Evolutionary conservation across 306 rosid genomes (phyloP).

Genomic region (Albizia julibrissin): DNA sequence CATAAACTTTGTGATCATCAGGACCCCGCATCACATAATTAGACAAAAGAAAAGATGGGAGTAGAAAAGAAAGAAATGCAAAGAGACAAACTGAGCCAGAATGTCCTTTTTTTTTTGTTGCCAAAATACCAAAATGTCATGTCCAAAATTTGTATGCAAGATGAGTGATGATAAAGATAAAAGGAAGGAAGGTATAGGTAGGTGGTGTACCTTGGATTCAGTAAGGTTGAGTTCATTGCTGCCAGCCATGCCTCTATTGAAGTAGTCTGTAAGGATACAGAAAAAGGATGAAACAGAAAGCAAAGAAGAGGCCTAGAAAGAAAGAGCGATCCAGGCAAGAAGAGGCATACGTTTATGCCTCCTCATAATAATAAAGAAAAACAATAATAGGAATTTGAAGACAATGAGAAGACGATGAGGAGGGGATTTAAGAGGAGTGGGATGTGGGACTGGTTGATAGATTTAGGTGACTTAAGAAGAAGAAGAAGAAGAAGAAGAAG

Average conservation of each 20-base stretch:
- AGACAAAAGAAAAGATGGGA: background rate
- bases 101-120: background rate
- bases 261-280: background rate
- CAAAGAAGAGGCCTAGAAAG: slow-evolving; percentile 35
- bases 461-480: slow-evolving; percentile 36
- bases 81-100: slow-evolving; percentile 21
- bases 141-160: background rate
- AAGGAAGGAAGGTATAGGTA: slow-evolving; percentile 9
- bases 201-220: slow-evolving; percentile 69
- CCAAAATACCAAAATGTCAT: slow-evolving; percentile 6
- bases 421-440: background rate
- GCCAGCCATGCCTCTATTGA: slow-evolving; percentile 54
- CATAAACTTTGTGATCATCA: slow-evolving; percentile 22
- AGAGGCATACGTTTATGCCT: slow-evolving; percentile 23
- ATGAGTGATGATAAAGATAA: background rate
- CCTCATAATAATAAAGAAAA: slow-evolving; percentile 29
- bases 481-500: slow-evolving; percentile 41
- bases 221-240: slow-evolving; percentile 71
- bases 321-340: slow-evolving; percentile 35
- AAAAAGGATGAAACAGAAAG: slow-evolving; percentile 33
- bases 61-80: background rate
- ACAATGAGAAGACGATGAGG: background rate
- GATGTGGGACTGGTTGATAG: slow-evolving; percentile 35
- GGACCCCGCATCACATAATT: slow-evolving; percentile 26
- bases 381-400: background rate